Percentiles rank a stretch among this genome's conserved stretches.
phyloP scores from a whole-genome alignment of 805 yeast species.

The Huiozyma naganishii region DNA sequence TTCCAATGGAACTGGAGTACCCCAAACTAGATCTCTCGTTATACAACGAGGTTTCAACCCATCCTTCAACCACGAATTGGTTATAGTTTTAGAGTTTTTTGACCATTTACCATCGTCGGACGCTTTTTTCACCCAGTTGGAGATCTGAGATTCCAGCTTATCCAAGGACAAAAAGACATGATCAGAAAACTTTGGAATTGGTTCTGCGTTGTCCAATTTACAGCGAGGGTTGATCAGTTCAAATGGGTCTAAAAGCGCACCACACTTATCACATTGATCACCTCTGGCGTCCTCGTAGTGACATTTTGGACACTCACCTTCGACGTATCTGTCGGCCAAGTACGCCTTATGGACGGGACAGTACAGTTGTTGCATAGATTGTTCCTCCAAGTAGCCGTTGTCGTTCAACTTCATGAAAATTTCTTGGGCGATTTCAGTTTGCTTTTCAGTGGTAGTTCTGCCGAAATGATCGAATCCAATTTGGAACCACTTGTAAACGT shows the following conservation, averaged over 20 bases:
- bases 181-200: conserved; percentile 69
- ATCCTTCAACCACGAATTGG: conserved; percentile 87
- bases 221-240: conserved; percentile 93
- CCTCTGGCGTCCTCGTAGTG: conserved; percentile 95
- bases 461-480: conserved; percentile 93
- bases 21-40: conserved; percentile 96
- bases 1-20: conserved; percentile 92
- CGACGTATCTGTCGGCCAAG: conserved; percentile 93
- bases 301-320: conserved; percentile 96
- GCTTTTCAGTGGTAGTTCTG: conserved; percentile 84
- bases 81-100: conserved; percentile 77
- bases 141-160: conserved; percentile 67
- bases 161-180: conserved; percentile 79
- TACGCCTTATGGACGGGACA: conserved; percentile 86
- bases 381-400: conserved; percentile 78
- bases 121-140: conserved; percentile 60
- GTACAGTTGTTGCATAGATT: conserved; percentile 78
- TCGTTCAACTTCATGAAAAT: conserved; percentile 67
- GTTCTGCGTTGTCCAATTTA: conserved; percentile 78
- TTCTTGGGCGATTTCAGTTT: conserved; percentile 92
- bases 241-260: conserved; percentile 76
- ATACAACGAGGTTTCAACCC: conserved; percentile 92
- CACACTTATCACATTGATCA: conserved; percentile 98
- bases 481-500: conserved; percentile 94
- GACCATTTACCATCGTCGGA: conserved; percentile 80